Evolutionary conservation across 1,284 basidiomycete genomes (phyloP).

Genomic region (Cerrena zonata): DNA sequence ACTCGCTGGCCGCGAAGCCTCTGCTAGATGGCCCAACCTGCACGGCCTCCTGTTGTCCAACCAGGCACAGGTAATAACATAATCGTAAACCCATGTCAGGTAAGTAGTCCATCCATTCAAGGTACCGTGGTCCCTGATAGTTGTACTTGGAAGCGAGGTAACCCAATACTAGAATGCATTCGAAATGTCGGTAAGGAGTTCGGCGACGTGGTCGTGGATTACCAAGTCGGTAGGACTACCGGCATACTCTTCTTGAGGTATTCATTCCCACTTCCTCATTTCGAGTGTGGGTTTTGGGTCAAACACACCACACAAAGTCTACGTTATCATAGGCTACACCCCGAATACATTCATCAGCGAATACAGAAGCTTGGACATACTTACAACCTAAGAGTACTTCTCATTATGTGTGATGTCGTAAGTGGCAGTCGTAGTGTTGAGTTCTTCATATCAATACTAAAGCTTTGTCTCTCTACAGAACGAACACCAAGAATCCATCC

Average conservation of each 20-base stretch:
- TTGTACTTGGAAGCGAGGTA: conserved; percentile 58
- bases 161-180: conserved; percentile 81
- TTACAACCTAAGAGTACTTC: conserved; percentile 82
- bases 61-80: conserved; percentile 71
- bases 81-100: conserved; percentile 62
- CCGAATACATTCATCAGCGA: conserved; percentile 90
- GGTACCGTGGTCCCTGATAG: background rate
- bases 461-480: too few relatives aligned
- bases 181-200: conserved; percentile 90
- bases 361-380: conserved; percentile 80
- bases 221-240: conserved; percentile 91
- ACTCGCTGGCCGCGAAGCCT: too few relatives aligned
- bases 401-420: conserved; percentile 90
- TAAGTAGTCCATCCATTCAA: too few relatives aligned
- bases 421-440: conserved; percentile 28
- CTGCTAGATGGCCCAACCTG: conserved; percentile 5
- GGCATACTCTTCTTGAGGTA: conserved; percentile 90
- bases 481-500: conserved; percentile 85
- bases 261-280: conserved; percentile 3
- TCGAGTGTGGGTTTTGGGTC: background rate
- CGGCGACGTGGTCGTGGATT: conserved; percentile 89
- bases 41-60: conserved; percentile 59
- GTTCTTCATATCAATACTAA: background rate
- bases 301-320: conserved; percentile 47
- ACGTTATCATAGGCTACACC: conserved; percentile 92